These are phyloP conservation scores for Candida mesenterica DNA, from an alignment of 1,139 yeast species.

Conservation along the genomic window DNA sequence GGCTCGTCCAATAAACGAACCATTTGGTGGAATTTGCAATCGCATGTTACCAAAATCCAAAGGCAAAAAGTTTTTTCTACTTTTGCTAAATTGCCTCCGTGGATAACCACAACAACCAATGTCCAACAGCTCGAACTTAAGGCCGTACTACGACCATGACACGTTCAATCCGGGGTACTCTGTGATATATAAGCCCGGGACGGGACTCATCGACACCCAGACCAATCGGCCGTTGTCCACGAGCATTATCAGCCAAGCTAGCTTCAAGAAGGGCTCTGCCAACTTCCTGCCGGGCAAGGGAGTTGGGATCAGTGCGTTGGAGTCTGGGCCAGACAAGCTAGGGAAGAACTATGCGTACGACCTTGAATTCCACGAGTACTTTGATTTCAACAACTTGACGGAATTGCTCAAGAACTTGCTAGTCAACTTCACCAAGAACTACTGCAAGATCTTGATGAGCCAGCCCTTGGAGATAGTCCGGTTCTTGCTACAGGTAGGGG, in stretches of 20 bases:
- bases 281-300: constrained; percentile 21
- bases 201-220: constrained; percentile 51
- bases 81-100: no score
- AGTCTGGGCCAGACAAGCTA: constrained; percentile 11
- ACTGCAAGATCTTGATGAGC: constrained; percentile 62
- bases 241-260: constrained; percentile 7
- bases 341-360: constrained; percentile 56
- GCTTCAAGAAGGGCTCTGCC: constrained; percentile 8
- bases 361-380: constrained; percentile 65
- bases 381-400: constrained; percentile 55
- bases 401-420: constrained; percentile 54
- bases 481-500: constrained; percentile 77
- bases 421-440: constrained; percentile 63
- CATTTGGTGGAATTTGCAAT: no score
- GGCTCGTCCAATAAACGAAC: no score
- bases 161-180: constrained; percentile 67
- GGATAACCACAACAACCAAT: no score
- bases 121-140: constrained; percentile 23
- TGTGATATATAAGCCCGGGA: constrained; percentile 59
- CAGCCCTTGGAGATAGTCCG: constrained; percentile 91
- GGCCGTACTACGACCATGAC: constrained; percentile 76
- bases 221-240: constrained; percentile 35
- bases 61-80: no score
- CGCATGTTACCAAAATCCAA: no score
- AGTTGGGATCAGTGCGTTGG: constrained; percentile 19